Base-by-base conservation (phyloP, 2,329 filamentous ascomycete genomes). In the Xylaria digitata region DNA sequence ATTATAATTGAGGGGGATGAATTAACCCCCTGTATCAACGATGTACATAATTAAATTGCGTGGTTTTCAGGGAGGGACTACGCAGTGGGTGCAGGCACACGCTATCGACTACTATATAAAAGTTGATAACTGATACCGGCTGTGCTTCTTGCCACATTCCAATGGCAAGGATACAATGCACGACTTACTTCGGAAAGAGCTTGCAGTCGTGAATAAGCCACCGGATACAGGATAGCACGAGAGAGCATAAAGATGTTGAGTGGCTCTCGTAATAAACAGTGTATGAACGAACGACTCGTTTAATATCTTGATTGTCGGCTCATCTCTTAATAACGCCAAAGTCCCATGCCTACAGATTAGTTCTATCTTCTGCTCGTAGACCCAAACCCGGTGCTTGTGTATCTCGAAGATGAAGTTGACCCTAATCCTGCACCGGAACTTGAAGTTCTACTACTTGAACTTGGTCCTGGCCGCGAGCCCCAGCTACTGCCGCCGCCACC, bases 351-450 rank as follows among this genome's bases (percentile, higher is more conserved):
- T 59, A 23, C 32, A n/a, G 30, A 42, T 34, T 58, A 30, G 45
- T 60, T 61, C 42, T 57, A 67, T 59, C 65, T 67, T 55, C 67
- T 65, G 4, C 82, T 86, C 0, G 91, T 93, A 8, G 88, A 90
- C 8, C 91, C 91, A 75, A 92, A 93, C 0, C 91, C 91, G 0
- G 90, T 93, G 72, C 89, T 92, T 72, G 90, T 86, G 72, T 90
- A 84, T 60, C 86, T 85, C 15, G 84, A 81, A 7, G 82, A 81
- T 8, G 83, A 84, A 48, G 79, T 80, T 13, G 80, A 78, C 5
- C 26, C 26, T 26, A 80, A 78, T 32, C 74, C 76, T 66, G 75
- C 74, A n/a, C 77, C 68, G 42, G 77, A 72, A n/a, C 67, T 70
- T 17, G 74, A 75, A 56, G 53, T n/a, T 34, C 77, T 68, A 45